Evolutionary conservation across 129 eudicot genomes (phyloP), one percentile per base, ranked within the genome.

Genomic region (Lactuca sativa): DNA sequence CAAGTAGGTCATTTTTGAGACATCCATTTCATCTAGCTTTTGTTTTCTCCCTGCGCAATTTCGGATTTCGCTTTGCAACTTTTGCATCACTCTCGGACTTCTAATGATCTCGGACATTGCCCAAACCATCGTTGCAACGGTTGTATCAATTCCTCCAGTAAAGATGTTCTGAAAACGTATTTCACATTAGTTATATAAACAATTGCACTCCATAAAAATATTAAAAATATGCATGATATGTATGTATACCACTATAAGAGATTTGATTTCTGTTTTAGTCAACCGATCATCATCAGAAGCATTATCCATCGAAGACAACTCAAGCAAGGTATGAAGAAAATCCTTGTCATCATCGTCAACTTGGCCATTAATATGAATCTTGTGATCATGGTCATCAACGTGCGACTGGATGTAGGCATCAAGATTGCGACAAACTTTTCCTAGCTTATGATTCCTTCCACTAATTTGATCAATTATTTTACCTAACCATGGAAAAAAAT

Each of bases 91-190:
- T 59, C 34, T 57, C 9, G 81, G 75, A 55, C 60, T 73, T 58
- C 80, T 69, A 14, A 75, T 12, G 32, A 89, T 84, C 64, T 89
- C 96, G 18, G 88, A 48, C 97, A 84, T 90, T 40, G 90, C 78
- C 97, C 97, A 90, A 37, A 72, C 89, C 18, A 74, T 33, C 0
- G 78, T 74, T 53, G 80, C 32, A 5, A 72, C 53, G 0, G 86
- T 80, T n/a, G 95, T 90, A 58, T 87, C 89, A 3, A 89, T 79
- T 67, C 95, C 95, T 3, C 74, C 91, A 0, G 75, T 49, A 47
- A 77, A 71, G 11, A 80, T 31, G 40, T 84, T 86, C 86, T 49
- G 57, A 65, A 65, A 32, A 3, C 14, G 7, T 9, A 4, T 14
- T 33, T 59, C 6, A 4, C 43, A 16, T 62, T 38, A 38, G 33